These are phyloP conservation scores for Cladosporium sp. DNA, from an alignment of 2,329 filamentous ascomycete species.

Conservation along the genomic window DNA sequence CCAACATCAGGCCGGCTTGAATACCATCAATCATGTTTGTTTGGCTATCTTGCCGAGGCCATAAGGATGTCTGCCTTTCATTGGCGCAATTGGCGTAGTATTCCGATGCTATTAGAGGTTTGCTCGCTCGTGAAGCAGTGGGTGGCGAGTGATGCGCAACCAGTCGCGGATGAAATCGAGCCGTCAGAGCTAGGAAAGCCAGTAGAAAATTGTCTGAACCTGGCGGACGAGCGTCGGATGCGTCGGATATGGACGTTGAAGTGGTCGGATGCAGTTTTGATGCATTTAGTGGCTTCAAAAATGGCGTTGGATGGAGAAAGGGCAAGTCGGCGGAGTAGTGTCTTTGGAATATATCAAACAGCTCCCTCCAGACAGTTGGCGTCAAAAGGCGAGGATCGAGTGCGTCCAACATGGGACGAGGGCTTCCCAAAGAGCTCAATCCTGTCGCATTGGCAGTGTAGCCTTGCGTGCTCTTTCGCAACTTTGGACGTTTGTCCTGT, in stretches of 20 bases:
- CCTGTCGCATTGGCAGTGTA: conserved; percentile 33
- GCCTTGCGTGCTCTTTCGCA: conserved; percentile 36
- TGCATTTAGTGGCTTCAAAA: conserved; percentile 47
- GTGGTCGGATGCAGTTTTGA: conserved; percentile 24
- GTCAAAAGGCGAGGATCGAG: conserved; percentile 61
- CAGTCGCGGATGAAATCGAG: conserved; percentile 61
- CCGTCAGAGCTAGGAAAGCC: conserved; percentile 64
- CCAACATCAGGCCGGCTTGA: conserved; percentile 67
- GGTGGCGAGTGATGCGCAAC: conserved; percentile 52
- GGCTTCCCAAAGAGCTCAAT: conserved; percentile 41
- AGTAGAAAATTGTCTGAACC: conserved; percentile 56
- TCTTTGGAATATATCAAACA: conserved; percentile 66
- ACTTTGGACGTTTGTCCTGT: conserved; percentile 28
- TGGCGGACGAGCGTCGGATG: conserved; percentile 42
- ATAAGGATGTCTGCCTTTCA: conserved; percentile 46
- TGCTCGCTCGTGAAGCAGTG: conserved; percentile 41
- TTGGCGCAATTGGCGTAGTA: conserved; percentile 60
- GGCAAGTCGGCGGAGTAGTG: conserved; percentile 70
- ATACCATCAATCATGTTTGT: conserved; percentile 59
- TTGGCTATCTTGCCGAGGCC: conserved; percentile 34
- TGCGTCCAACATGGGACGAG: conserved; percentile 49
- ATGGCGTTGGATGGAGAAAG: conserved; percentile 64
- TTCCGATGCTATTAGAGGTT: conserved; percentile 57
- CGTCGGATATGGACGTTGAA: conserved; percentile 18
- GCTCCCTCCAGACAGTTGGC: conserved; percentile 61